Percentiles rank a stretch among this genome's conserved stretches.
Conservation (phyloP, 306 rosid genomes). For the Citrullus colocynthis region DNA sequence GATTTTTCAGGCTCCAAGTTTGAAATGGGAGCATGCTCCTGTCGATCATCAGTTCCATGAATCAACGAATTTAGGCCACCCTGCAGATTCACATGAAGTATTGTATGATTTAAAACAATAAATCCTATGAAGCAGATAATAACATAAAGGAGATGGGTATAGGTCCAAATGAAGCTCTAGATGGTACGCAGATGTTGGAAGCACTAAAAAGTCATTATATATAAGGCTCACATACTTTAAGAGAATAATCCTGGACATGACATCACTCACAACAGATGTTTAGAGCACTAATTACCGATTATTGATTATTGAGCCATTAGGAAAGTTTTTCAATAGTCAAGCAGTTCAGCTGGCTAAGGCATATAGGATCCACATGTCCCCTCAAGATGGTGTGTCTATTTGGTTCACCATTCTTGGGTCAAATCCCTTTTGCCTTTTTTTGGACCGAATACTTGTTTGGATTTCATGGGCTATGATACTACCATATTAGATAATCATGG, state of each 20-base stretch:
- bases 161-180: neutral
- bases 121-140: neutral
- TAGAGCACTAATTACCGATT: neutral
- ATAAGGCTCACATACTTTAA: neutral
- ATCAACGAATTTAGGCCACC: constrained; percentile 23
- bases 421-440: no score
- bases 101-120: neutral
- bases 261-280: neutral
- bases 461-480: no score
- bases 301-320: neutral
- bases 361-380: no score
- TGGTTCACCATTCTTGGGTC: no score
- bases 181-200: neutral
- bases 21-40: constrained; percentile 23
- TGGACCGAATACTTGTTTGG: no score
- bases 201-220: neutral
- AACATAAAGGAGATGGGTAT: neutral
- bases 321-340: neutral
- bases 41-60: constrained; percentile 19
- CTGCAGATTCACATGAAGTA: constrained; percentile 30
- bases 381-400: no score
- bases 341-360: no score
- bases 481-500: no score
- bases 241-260: neutral
- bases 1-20: constrained; percentile 30